Evolutionary conservation across 768 basidiomycete species (phyloP).

Genomic region (Suillus spraguei): DNA sequence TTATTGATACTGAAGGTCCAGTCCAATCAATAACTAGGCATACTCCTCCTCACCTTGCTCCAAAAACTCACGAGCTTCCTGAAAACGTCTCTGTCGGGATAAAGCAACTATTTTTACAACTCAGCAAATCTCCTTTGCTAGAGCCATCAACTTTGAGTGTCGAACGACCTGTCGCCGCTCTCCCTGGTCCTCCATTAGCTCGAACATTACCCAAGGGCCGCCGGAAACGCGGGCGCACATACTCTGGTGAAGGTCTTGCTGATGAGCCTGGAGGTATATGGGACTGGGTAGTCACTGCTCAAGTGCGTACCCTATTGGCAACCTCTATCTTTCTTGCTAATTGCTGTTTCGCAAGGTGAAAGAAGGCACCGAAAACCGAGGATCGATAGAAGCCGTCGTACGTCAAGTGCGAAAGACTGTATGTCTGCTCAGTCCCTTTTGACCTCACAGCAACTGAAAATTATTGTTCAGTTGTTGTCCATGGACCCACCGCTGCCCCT

Average conservation of each 20-base stretch:
- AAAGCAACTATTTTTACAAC: slow-evolving; percentile 55
- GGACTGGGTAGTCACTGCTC: slow-evolving; percentile 76
- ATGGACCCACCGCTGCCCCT: slow-evolving; percentile 59
- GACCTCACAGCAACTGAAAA: slow-evolving; percentile 9
- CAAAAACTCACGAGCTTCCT: slow-evolving; percentile 41
- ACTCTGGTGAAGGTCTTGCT: slow-evolving; percentile 60
- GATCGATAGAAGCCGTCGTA: slow-evolving; percentile 75
- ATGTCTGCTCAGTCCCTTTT: slow-evolving; percentile 29
- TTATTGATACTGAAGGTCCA: slow-evolving; percentile 52
- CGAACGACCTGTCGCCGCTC: slow-evolving; percentile 48
- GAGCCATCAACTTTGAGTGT: slow-evolving; percentile 63
- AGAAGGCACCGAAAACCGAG: slow-evolving; percentile 80
- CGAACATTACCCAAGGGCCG: slow-evolving; percentile 57
- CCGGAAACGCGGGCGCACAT: slow-evolving; percentile 67
- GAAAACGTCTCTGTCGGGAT: slow-evolving; percentile 52
- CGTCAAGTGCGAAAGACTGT: slow-evolving; percentile 72
- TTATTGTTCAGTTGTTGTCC: slow-evolving; percentile 50
- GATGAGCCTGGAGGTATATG: slow-evolving; percentile 63
- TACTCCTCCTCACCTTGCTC: slow-evolving; percentile 29
- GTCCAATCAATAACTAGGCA: slow-evolving; percentile 15
- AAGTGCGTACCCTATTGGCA: slow-evolving; percentile 45
- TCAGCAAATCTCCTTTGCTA: slow-evolving; percentile 66
- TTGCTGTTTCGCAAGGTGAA: slow-evolving; percentile 56
- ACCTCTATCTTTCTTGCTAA: background rate
- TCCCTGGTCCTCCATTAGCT: slow-evolving; percentile 64